phyloP scores from a whole-genome alignment of 2,329 filamentous ascomycete genomes.

The Elsinoe necatrix region DNA sequence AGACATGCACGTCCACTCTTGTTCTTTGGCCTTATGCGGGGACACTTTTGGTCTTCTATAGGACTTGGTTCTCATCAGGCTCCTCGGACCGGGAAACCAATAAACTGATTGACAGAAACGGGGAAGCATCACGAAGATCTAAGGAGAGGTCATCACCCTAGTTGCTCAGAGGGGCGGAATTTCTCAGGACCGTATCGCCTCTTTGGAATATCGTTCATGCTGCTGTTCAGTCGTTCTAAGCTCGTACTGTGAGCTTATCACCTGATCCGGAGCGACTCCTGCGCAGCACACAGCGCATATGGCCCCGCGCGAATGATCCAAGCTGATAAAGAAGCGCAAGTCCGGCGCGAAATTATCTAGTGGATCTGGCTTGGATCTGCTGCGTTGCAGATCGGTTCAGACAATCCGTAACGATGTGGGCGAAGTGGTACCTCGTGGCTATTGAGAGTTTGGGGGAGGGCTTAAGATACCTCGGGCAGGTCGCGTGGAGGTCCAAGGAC shows the following conservation, averaged over 20 bases:
- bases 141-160: neutral
- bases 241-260: neutral
- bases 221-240: too few relatives aligned
- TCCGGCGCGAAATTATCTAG: neutral
- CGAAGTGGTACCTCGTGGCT: neutral
- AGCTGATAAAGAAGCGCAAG: neutral
- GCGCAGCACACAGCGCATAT: neutral
- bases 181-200: too few relatives aligned
- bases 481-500: neutral
- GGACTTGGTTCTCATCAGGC: too few relatives aligned
- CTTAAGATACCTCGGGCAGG: neutral
- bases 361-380: conserved; percentile 11
- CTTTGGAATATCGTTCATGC: too few relatives aligned
- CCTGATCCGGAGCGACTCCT: neutral
- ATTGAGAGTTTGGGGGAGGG: neutral
- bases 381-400: conserved; percentile 4
- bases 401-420: neutral
- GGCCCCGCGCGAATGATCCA: neutral
- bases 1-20: conserved; percentile 14
- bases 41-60: neutral
- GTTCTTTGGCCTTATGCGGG: conserved; percentile 11
- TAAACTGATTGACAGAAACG: neutral
- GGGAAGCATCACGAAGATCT: neutral
- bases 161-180: neutral
- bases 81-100: neutral